Percentiles rank a stretch among this genome's conserved stretches.
Evolutionary conservation across 2,329 filamentous ascomycete genomes (phyloP).

Genomic region (Zymoseptoria ardabiliae): DNA sequence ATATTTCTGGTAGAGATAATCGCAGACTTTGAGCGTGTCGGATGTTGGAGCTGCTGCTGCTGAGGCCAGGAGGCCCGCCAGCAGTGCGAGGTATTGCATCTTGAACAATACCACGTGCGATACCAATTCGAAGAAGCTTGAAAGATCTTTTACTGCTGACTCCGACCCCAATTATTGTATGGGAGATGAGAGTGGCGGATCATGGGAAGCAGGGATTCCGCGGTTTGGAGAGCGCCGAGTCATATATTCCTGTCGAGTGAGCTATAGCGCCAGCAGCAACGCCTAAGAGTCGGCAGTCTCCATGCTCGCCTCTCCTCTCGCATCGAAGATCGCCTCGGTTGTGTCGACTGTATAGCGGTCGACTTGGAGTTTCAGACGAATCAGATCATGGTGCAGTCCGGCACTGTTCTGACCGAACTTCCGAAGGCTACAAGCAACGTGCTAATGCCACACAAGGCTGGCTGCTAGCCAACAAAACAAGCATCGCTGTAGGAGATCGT

Average conservation of each 20-base stretch:
- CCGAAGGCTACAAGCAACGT: no score
- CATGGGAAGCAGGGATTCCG: not conserved
- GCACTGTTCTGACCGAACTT: no score
- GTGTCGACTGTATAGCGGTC: no score
- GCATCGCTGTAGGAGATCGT: not conserved
- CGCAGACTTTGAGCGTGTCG: slow-evolving; percentile 16
- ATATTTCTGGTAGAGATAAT: slow-evolving; percentile 16
- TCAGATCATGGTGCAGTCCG: no score
- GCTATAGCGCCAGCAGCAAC: not conserved
- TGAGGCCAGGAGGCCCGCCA: slow-evolving; percentile 5
- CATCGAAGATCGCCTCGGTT: no score
- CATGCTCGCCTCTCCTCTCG: not conserved
- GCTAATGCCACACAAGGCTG: not conserved
- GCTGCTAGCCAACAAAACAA: not conserved
- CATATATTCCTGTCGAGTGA: not conserved
- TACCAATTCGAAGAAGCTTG: not conserved
- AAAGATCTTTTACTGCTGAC: no score
- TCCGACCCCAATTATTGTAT: no score
- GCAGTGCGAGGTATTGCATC: slow-evolving; percentile 5
- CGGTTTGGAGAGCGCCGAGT: not conserved
- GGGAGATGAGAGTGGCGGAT: not conserved
- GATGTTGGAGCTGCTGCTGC: slow-evolving; percentile 7
- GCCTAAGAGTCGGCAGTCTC: not conserved
- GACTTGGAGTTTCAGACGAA: no score
- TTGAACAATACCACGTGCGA: not conserved